These are phyloP conservation scores for Cordyceps cateniannulata DNA, from an alignment of 2,329 filamentous ascomycete species.

Conservation along the genomic window DNA sequence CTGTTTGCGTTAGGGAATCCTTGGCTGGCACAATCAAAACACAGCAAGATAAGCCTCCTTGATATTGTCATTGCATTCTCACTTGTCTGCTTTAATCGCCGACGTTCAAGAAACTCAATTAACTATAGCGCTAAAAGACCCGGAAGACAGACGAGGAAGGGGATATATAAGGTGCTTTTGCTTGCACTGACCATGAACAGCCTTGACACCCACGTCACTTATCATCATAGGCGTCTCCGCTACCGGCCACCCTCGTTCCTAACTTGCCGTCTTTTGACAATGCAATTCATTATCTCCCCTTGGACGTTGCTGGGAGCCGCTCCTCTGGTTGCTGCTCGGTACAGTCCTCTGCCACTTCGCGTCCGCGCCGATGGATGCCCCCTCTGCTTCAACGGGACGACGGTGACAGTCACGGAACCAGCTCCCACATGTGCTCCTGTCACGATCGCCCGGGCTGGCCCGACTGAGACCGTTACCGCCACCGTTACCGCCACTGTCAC, in stretches of 20 bases:
- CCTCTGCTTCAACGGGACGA: constrained; percentile 21
- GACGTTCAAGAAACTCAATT: neutral
- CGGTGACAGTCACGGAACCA: constrained; percentile 19
- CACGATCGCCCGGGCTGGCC: constrained; percentile 8
- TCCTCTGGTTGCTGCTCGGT: constrained; percentile 22
- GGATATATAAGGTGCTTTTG: constrained; percentile 1
- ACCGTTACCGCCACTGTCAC: constrained; percentile 19
- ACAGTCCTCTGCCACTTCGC: constrained; percentile 18
- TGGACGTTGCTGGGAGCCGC: constrained; percentile 23
- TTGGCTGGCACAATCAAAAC: too few species aligned
- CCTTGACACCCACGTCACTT: neutral
- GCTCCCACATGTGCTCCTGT: neutral
- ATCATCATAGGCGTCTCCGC: neutral
- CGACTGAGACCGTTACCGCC: constrained; percentile 15
- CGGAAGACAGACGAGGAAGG: neutral
- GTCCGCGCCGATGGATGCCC: constrained; percentile 22
- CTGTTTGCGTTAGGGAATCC: neutral
- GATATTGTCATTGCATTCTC: constrained; percentile 16
- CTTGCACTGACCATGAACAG: neutral
- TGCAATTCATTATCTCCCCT: constrained; percentile 16
- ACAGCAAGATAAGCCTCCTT: constrained; percentile 8
- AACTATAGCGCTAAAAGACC: neutral
- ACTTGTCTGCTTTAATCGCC: neutral
- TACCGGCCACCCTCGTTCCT: neutral
- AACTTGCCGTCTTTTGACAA: constrained; percentile 18